phyloP scores from a whole-genome alignment of 2,329 filamentous ascomycete genomes.

The Trichoderma citrinoviride region DNA sequence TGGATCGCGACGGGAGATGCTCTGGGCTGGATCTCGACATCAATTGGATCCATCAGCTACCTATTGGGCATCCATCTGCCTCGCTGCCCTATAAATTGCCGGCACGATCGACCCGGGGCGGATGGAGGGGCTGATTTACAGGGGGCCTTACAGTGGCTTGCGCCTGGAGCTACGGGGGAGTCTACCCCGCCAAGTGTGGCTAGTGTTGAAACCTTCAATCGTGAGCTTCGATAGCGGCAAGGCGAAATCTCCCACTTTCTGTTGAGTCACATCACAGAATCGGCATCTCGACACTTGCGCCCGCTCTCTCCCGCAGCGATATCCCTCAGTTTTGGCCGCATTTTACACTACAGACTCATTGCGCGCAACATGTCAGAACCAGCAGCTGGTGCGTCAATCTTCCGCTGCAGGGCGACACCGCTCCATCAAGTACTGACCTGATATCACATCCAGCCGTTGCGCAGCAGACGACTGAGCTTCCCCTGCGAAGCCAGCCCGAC shows the following conservation, averaged over 20 bases:
- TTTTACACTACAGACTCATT: too few species aligned
- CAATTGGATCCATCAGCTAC: background rate
- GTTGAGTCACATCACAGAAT: conserved; percentile 5
- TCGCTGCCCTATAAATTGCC: background rate
- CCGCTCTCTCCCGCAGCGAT: background rate
- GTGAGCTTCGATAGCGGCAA: background rate
- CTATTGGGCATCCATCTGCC: background rate
- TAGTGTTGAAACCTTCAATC: background rate
- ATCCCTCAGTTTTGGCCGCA: background rate
- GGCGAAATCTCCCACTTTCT: background rate
- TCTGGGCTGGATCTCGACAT: conserved; percentile 2
- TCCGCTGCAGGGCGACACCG: background rate
- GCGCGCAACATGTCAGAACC: background rate
- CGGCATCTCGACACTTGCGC: background rate
- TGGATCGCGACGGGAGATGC: background rate
- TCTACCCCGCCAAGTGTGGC: conserved; percentile 6
- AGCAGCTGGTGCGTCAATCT: background rate
- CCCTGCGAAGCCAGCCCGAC: conserved; percentile 29
- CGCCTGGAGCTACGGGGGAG: too few species aligned
- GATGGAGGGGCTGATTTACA: conserved; percentile 5
- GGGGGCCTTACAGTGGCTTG: background rate
- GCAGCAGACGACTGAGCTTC: conserved; percentile 22
- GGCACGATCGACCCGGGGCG: background rate
- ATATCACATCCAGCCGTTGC: conserved; percentile 6
- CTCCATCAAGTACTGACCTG: background rate